Evolutionary conservation across 257 asterid species (phyloP), one percentile per base, ranked within the genome.

Genomic region (Striga asiatica): DNA sequence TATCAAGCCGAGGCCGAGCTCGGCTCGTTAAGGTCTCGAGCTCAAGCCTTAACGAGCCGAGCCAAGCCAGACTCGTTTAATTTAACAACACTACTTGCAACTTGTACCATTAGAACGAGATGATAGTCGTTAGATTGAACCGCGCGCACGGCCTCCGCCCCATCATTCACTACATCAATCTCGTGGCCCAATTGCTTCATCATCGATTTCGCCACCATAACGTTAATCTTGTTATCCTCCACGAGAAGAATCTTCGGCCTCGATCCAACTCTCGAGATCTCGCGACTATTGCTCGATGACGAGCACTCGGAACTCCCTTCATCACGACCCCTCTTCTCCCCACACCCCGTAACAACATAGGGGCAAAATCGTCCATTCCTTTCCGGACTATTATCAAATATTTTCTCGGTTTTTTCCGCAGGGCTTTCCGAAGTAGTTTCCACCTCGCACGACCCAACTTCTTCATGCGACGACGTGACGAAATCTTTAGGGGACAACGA

Each of bases 181-280:
- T 29, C 50, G 53, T 85, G 86, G 29, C 97, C 97, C 38, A 89
- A 69, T 70, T 72, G 94, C 70, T 81, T 81, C 97, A 79, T 80
- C 95, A 89, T 82, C 10, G 92, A 78, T 54, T 71, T 77, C 0
- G 95, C 71, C 13, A 85, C 97, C 88, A 85, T 80, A 62, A 89
- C 88, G 46, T 82, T 85, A 8, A 82, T 79, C 78, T 81, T 82
- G 82, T 62, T 85, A 56, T 89, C 95, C 54, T 85, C 97, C 48
- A 89, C 97, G 3, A 89, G 89, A 41, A 89, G 95, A 41, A 89
- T 89, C 73, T 67, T 89, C 13, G 92, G 95, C 58, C 72, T 76
- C 11, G 47, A 4, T 42, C 64, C 65, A 5, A 56, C 51, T 66
- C 66, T 65, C 6, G 61, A 29, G 12, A 7, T 60, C 52, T 74